Evolutionary conservation across 805 yeast genomes (phyloP), one percentile per base, ranked within the genome.

Genomic region (Teunomyces cretensis): DNA sequence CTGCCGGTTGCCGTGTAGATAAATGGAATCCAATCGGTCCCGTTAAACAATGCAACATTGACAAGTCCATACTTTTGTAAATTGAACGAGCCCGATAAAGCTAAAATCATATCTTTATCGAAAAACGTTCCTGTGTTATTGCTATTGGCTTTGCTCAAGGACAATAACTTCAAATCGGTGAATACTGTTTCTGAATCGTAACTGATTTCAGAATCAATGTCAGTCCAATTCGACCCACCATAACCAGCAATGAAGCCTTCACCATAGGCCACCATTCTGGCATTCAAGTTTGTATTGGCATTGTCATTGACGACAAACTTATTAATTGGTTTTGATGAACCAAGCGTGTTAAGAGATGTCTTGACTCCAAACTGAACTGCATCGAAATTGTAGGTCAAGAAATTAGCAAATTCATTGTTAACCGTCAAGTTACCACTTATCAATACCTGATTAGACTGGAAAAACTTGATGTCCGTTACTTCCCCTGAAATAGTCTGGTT

Each of bases 1-100:
- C 47, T 37, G 1, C 38, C 33, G 1, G 48, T 47, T 8, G 54
- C 41, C 1, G 86, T 65, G 48, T 77, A 76, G 2, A 80, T 58
- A 46, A 74, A 79, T 9, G 96, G 96, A 26, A 66, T 56, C 96
- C 96, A 89, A 6, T 53, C 41, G 0, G 67, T 51, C 1, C 95
- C 90, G 57, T 88, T 81, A 63, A 62, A 88, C 24, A 79, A 64
- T 0, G 91, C 92, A 22, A 81, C 72, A 32, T 82, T 78, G 2
- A 78, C 80, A 19, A 64, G 57, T 0, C 91, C 94, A 55, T 76
- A 81, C 2, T 60, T 60, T 2, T 64, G 52, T 32, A 86, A 56
- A 3, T 64, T 57, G 37, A 87, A 68, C 22, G 60, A 51, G 30
- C 96, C 96, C 2, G 86, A 66, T 2, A 84, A 76, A 19, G 83